Percentiles rank a stretch among this genome's conserved stretches.
Conservation (phyloP, 257 asterid genomes). For the Jacaranda mimosifolia region DNA sequence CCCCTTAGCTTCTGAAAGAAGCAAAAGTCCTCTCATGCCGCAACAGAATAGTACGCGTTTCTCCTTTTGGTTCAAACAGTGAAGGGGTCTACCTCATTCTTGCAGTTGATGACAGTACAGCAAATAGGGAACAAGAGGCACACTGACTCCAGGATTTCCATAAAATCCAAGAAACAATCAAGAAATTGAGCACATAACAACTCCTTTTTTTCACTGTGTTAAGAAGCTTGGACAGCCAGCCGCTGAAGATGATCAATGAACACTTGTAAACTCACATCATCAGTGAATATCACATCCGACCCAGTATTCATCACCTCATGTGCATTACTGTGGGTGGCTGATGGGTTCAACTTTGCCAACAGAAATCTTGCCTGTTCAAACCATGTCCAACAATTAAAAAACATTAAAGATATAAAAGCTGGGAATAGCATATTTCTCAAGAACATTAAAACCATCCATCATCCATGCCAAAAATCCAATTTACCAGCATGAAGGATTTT, state of each 20-base stretch:
- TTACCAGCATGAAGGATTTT: neutral
- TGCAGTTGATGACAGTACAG: constrained; percentile 9
- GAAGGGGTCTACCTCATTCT: too few species aligned
- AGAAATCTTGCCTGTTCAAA: constrained; percentile 89
- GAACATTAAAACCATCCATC: neutral
- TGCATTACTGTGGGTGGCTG: constrained; percentile 89
- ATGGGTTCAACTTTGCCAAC: constrained; percentile 96
- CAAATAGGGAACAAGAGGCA: constrained; percentile 36
- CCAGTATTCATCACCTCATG: constrained; percentile 90
- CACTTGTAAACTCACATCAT: constrained; percentile 93
- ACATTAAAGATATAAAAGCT: neutral
- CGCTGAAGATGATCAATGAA: constrained; percentile 95
- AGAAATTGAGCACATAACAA: neutral
- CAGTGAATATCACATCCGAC: constrained; percentile 89
- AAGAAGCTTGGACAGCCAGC: constrained; percentile 93
- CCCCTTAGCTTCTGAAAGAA: constrained; percentile 34
- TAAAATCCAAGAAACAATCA: neutral
- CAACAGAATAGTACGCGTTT: too few species aligned
- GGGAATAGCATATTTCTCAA: neutral
- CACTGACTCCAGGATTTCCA: constrained; percentile 32
- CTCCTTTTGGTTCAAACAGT: too few species aligned
- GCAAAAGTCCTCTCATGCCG: neutral
- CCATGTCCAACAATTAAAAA: constrained; percentile 9
- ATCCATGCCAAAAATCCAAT: too few species aligned
- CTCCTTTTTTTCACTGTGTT: constrained; percentile 22